phyloP scores from a whole-genome alignment of 164 flowering plant species.

The Vitis rotundifolia region DNA sequence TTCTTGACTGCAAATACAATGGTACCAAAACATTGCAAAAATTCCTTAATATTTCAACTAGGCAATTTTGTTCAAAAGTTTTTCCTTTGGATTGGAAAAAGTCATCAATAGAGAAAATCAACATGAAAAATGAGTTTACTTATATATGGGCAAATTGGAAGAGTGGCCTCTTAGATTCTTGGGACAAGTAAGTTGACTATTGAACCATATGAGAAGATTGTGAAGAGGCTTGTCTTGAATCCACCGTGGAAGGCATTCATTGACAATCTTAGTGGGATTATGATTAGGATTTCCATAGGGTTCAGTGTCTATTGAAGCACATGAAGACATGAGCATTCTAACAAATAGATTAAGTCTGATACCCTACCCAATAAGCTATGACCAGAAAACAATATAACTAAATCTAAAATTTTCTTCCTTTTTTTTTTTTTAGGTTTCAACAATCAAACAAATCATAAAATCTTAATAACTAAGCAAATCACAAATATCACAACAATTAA shows the following conservation, averaged over 20 bases:
- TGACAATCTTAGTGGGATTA: slow-evolving; percentile 13
- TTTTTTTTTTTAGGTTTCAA: too few species aligned
- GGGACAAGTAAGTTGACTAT: slow-evolving; percentile 29
- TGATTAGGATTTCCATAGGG: slow-evolving; percentile 2
- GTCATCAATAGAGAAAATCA: slow-evolving; percentile 17
- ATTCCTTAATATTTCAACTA: slow-evolving; percentile 7
- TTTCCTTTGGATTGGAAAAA: slow-evolving; percentile 32
- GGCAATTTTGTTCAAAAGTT: slow-evolving; percentile 17
- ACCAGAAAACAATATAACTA: too few species aligned
- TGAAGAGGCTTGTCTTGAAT: slow-evolving; percentile 14
- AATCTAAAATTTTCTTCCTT: too few species aligned
- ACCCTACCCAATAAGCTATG: too few species aligned
- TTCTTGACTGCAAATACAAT: slow-evolving; percentile 1
- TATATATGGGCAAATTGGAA: slow-evolving; percentile 52
- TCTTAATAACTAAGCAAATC: too few species aligned
- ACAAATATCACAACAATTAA: too few species aligned
- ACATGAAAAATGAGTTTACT: slow-evolving; percentile 23
- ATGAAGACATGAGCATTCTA: too few species aligned
- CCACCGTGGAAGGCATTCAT: slow-evolving; percentile 43
- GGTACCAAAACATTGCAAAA: slow-evolving; percentile 14
- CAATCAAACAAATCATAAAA: too few species aligned
- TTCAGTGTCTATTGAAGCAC: too few species aligned
- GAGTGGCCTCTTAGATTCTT: slow-evolving; percentile 36
- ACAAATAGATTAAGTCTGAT: too few species aligned
- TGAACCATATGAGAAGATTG: slow-evolving; percentile 31